A percentile compares a stretch with the other conserved stretches of the same genome.
phyloP scores from a whole-genome alignment of 208 protist species.

The Wallacemonas sp. region DNA sequence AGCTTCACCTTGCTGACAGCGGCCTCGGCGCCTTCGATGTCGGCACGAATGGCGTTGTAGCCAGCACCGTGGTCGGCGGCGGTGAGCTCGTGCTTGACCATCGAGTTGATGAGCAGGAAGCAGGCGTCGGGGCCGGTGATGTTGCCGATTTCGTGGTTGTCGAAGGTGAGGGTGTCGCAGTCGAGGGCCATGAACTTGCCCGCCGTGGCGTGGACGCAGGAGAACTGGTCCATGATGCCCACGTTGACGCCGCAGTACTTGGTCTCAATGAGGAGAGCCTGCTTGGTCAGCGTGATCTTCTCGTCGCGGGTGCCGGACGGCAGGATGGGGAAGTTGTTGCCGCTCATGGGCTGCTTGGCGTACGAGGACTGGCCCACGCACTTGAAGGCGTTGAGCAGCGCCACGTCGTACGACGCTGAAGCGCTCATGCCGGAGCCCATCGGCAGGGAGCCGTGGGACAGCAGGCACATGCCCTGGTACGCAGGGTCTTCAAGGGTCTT shows the following conservation, averaged over 20 bases:
- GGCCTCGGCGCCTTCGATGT: conserved; percentile 46
- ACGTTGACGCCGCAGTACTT: conserved; percentile 77
- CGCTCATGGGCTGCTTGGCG: conserved; percentile 7
- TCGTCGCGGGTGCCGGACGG: conserved; percentile 28
- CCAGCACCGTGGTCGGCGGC: conserved; percentile 31
- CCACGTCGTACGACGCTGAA: conserved; percentile 62
- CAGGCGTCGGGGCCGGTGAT: conserved; percentile 41
- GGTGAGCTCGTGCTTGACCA: conserved; percentile 57
- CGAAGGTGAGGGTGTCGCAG: conserved; percentile 61
- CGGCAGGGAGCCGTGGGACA: conserved; percentile 61
- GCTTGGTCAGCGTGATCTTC: conserved; percentile 40
- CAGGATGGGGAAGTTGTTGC: conserved; percentile 31
- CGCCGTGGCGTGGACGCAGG: conserved; percentile 63
- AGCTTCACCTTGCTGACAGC: conserved; percentile 51
- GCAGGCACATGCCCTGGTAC: conserved; percentile 43
- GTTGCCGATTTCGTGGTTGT: conserved; percentile 43
- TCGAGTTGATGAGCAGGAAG: conserved; percentile 69
- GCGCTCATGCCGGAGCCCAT: conserved; percentile 76
- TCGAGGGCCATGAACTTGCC: conserved; percentile 67
- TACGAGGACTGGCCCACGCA: conserved; percentile 23
- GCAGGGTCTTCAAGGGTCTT: conserved; percentile 35
- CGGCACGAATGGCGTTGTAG: conserved; percentile 55
- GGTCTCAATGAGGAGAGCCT: conserved; percentile 68
- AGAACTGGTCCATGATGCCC: conserved; percentile 90
- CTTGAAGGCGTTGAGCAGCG: conserved; percentile 40